phyloP scores from a whole-genome alignment of 176 grass and related monocot genomes.

The Rhynchospora breviuscula region DNA sequence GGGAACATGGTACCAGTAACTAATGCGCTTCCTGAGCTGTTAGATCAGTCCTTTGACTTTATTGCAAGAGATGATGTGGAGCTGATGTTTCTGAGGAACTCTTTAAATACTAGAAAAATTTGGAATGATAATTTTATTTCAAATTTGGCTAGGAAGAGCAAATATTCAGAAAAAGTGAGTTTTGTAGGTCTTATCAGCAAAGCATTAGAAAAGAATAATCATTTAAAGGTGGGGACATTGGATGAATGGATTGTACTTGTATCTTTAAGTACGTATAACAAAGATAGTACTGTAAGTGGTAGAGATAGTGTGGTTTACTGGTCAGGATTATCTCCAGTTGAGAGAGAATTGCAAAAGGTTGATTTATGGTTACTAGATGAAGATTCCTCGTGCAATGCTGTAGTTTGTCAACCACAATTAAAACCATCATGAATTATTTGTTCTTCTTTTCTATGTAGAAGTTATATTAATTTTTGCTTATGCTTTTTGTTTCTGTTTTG shows the following conservation, averaged over 20 bases:
- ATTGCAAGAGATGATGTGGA: constrained; percentile 41
- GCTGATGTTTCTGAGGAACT: constrained; percentile 62
- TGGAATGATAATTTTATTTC: constrained; percentile 51
- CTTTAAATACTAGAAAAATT: constrained; percentile 40
- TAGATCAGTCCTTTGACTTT: constrained; percentile 55
- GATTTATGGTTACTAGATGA: constrained; percentile 68
- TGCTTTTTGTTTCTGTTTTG: not conserved
- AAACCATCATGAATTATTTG: not conserved
- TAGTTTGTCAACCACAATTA: constrained; percentile 57
- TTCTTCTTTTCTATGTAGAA: not conserved
- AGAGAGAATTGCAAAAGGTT: constrained; percentile 46
- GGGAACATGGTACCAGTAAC: constrained; percentile 68
- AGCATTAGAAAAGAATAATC: constrained; percentile 33
- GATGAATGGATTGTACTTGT: constrained; percentile 28
- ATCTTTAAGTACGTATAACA: constrained; percentile 37
- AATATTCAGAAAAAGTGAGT: constrained; percentile 27
- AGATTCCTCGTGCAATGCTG: constrained; percentile 78
- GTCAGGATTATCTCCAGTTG: constrained; percentile 47
- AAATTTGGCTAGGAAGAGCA: constrained; percentile 24
- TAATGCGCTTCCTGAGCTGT: constrained; percentile 36
- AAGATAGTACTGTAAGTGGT: constrained; percentile 26
- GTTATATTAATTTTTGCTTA: not conserved
- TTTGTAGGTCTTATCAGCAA: constrained; percentile 35
- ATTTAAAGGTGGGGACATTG: constrained; percentile 45
- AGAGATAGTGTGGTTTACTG: constrained; percentile 55